Conservation (phyloP, 805 yeast species). For the Candida ipomoeae region DNA sequence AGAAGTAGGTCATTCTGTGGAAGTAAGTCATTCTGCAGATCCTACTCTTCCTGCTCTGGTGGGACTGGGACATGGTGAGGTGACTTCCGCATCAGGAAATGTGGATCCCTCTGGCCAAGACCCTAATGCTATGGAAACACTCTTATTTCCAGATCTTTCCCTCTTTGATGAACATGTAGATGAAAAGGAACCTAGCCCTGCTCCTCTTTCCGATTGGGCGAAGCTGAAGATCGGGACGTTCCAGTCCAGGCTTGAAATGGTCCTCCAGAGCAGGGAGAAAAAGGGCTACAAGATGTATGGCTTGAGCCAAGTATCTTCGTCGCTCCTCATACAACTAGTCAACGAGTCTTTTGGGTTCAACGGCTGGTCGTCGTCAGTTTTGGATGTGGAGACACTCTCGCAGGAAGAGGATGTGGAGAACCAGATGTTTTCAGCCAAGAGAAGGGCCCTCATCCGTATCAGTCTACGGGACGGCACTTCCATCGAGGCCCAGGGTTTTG, state of each 20-base stretch:
- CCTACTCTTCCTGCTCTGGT: too few species aligned
- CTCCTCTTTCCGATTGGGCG: slow-evolving; percentile 38
- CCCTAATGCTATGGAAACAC: not conserved
- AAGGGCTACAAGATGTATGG: slow-evolving; percentile 4
- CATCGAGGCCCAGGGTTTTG: slow-evolving; percentile 37
- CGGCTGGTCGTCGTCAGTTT: slow-evolving; percentile 52
- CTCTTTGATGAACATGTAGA: slow-evolving; percentile 16
- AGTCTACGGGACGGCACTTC: slow-evolving; percentile 43
- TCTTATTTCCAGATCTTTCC: slow-evolving; percentile 24
- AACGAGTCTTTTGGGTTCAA: slow-evolving; percentile 53
- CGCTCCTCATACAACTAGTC: slow-evolving; percentile 31
- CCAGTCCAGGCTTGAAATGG: slow-evolving; percentile 43
- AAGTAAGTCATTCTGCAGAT: too few species aligned
- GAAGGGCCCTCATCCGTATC: slow-evolving; percentile 31
- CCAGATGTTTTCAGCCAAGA: slow-evolving; percentile 20
- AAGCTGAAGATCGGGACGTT: slow-evolving; percentile 43
- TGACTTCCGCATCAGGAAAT: too few species aligned
- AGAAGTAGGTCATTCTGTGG: too few species aligned
- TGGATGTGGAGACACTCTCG: slow-evolving; percentile 19
- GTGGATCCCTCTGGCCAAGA: not conserved
- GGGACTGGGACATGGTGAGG: too few species aligned
- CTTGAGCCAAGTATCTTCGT: slow-evolving; percentile 8
- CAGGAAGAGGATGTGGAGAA: slow-evolving; percentile 22
- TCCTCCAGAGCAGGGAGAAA: slow-evolving; percentile 19
- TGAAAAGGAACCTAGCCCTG: slow-evolving; percentile 2